These are phyloP conservation scores for Rutstroemia sp. DNA, from an alignment of 2,329 filamentous ascomycete genomes.

Conservation along the genomic window DNA sequence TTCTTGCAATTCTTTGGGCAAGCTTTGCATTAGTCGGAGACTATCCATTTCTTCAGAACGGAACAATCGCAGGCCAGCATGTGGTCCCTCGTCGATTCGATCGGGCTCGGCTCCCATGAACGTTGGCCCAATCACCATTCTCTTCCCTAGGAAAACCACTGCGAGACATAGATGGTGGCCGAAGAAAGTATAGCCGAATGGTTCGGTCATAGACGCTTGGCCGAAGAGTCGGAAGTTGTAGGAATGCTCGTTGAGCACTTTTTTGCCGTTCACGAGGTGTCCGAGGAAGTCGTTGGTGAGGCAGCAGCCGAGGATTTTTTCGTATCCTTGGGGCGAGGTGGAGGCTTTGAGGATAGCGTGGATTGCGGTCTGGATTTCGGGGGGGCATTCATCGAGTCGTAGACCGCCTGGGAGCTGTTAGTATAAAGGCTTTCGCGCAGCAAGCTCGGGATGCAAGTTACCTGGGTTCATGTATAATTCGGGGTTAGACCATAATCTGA, in stretches of 20 bases:
- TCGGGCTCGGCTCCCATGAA: slow-evolving; percentile 80
- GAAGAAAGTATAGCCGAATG: slow-evolving; percentile 39
- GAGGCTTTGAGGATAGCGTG: slow-evolving; percentile 23
- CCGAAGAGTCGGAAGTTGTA: slow-evolving; percentile 27
- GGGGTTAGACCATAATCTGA: slow-evolving; percentile 27
- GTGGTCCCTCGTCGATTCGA: slow-evolving; percentile 26
- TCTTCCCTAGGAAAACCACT: slow-evolving; percentile 55
- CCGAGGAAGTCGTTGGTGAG: slow-evolving; percentile 26
- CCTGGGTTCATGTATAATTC: slow-evolving; percentile 27
- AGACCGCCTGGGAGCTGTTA: slow-evolving; percentile 18
- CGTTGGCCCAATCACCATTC: slow-evolving; percentile 64
- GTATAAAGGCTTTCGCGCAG: background rate
- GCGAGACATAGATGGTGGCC: slow-evolving; percentile 73
- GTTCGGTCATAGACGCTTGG: slow-evolving; percentile 17
- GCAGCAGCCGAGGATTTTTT: slow-evolving; percentile 24
- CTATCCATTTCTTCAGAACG: slow-evolving; percentile 22
- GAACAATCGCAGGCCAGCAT: slow-evolving; percentile 22
- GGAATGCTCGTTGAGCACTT: slow-evolving; percentile 25
- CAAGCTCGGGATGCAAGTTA: no score
- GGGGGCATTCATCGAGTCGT: slow-evolving; percentile 22
- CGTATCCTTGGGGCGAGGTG: slow-evolving; percentile 21
- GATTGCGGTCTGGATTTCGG: slow-evolving; percentile 20
- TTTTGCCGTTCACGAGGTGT: slow-evolving; percentile 24
- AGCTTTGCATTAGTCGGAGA: slow-evolving; percentile 26
- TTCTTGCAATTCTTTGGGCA: slow-evolving; percentile 23